phyloP scores from a whole-genome alignment of 257 asterid species.

The Leptodermis oblonga region DNA sequence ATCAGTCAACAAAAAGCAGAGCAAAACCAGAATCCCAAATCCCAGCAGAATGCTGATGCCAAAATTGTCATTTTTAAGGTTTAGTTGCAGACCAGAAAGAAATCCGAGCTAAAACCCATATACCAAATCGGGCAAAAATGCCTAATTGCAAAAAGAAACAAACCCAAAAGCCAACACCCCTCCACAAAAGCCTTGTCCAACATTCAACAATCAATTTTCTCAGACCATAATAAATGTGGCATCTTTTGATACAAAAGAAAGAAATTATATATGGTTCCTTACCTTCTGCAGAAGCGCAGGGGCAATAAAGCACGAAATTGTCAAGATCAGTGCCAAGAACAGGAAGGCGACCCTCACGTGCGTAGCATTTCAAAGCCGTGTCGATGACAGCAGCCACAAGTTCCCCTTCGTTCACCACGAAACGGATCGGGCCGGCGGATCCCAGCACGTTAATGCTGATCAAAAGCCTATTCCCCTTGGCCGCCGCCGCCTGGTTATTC shows the following conservation, averaged over 20 bases:
- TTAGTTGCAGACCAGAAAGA: neutral
- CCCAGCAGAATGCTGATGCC: neutral
- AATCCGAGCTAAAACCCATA: neutral
- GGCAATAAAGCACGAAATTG: slow-evolving; percentile 67
- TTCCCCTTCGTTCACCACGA: slow-evolving; percentile 75
- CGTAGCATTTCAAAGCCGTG: slow-evolving; percentile 73
- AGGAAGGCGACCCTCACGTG: slow-evolving; percentile 90
- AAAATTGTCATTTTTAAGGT: neutral
- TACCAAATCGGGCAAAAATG: neutral
- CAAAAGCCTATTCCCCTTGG: slow-evolving; percentile 62
- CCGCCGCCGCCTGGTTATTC: slow-evolving; percentile 29
- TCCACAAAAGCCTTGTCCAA: too few species aligned
- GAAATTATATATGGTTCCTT: neutral
- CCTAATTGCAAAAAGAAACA: neutral
- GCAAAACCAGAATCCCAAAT: neutral
- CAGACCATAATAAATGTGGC: neutral
- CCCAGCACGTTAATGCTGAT: slow-evolving; percentile 74
- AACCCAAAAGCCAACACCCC: too few species aligned
- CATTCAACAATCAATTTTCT: neutral
- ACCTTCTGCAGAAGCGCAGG: slow-evolving; percentile 73
- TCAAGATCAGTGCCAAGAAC: slow-evolving; percentile 71
- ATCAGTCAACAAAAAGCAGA: neutral
- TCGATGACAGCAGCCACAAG: slow-evolving; percentile 70
- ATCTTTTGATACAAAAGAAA: neutral
- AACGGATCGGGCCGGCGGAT: slow-evolving; percentile 88